Conservation (phyloP, 2,329 filamentous ascomycete genomes). For the Sclerotinia nivalis region DNA sequence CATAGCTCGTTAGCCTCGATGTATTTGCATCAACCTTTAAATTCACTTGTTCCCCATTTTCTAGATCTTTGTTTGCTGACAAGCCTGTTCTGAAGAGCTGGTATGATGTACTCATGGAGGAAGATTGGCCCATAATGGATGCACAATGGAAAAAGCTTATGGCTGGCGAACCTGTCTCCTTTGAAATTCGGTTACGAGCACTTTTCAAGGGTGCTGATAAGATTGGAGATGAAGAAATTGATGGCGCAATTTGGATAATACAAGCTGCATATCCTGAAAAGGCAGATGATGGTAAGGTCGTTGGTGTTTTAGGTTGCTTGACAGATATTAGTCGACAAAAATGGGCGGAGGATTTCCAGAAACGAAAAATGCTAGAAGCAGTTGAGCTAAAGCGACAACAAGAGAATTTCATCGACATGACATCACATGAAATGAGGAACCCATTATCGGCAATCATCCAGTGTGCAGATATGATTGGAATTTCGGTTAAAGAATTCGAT, state of each 20-base stretch:
- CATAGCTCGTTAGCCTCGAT: not conserved
- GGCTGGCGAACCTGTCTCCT: conserved; percentile 28
- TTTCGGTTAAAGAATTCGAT: conserved; percentile 34
- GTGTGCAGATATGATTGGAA: conserved; percentile 68
- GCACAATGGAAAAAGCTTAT: conserved; percentile 32
- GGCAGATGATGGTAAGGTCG: conserved; percentile 59
- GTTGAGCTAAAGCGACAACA: conserved; percentile 66
- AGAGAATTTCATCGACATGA: conserved; percentile 80
- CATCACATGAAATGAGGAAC: conserved; percentile 70
- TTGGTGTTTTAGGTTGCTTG: conserved; percentile 76
- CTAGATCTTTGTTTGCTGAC: not conserved
- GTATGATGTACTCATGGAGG: not conserved
- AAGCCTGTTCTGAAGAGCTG: not conserved
- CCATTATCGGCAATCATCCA: conserved; percentile 70
- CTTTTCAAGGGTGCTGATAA: conserved; percentile 53
- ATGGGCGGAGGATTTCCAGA: conserved; percentile 54
- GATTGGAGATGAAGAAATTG: conserved; percentile 56
- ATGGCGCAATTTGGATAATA: conserved; percentile 71
- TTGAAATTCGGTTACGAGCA: conserved; percentile 36
- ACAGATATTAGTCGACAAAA: conserved; percentile 88
- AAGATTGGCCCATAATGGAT: conserved; percentile 28
- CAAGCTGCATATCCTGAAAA: conserved; percentile 76
- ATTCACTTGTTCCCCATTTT: not conserved
- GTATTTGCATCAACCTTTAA: not conserved
- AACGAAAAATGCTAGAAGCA: conserved; percentile 52